A percentile compares a stretch with the other conserved stretches of the same genome.
Conservation (phyloP, 768 basidiomycete species). For the Xerocomus brunneocitrinus region DNA sequence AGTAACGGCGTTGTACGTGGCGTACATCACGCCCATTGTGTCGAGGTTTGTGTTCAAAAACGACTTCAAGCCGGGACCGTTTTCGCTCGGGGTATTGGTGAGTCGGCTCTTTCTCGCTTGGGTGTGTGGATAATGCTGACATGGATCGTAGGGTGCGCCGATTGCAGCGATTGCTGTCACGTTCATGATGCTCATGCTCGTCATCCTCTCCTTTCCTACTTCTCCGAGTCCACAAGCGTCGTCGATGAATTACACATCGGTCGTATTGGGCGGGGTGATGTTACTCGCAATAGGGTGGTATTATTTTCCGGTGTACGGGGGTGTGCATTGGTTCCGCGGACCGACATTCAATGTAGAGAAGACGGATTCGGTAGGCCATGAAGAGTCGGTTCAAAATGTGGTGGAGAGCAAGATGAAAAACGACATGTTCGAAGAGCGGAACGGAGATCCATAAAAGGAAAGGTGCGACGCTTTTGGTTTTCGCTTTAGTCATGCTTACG, state of each 20-base stretch:
- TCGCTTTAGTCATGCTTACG: neutral
- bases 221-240: slow-evolving; percentile 39
- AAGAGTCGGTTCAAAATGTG: neutral
- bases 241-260: slow-evolving; percentile 68
- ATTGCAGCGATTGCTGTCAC: slow-evolving; percentile 48
- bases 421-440: neutral
- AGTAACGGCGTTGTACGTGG: slow-evolving; percentile 41
- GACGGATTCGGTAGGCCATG: neutral
- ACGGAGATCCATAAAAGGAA: neutral
- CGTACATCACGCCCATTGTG: slow-evolving; percentile 42
- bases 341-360: slow-evolving; percentile 44
- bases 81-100: slow-evolving; percentile 40
- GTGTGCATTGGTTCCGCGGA: slow-evolving; percentile 64
- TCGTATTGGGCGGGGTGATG: slow-evolving; percentile 58
- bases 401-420: neutral
- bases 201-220: slow-evolving; percentile 60
- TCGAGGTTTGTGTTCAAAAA: slow-evolving; percentile 45
- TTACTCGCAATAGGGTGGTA: slow-evolving; percentile 55
- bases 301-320: slow-evolving; percentile 68
- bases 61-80: slow-evolving; percentile 42
- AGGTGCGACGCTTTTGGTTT: neutral
- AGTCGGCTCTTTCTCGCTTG: slow-evolving; percentile 3
- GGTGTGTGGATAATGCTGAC: neutral
- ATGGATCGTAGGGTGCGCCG: slow-evolving; percentile 42
- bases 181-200: slow-evolving; percentile 61